A percentile compares a stretch with the other conserved stretches of the same genome.
phyloP scores from a whole-genome alignment of 73 alveolate species.

The Paramecium caudatum region DNA sequence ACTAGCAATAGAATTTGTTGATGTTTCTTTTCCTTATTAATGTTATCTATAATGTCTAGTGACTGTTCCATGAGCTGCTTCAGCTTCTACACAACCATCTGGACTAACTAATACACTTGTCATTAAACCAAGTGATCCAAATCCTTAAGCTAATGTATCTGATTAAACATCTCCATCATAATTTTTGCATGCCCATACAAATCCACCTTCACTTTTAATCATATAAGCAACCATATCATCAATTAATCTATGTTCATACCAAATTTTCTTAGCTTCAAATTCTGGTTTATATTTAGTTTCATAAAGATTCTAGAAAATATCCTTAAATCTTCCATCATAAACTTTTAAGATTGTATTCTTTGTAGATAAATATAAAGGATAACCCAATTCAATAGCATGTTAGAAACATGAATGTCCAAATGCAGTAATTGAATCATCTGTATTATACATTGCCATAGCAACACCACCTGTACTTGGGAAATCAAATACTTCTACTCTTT shows the following conservation, averaged over 20 bases:
- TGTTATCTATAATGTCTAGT: conserved; percentile 91
- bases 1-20: conserved; percentile 90
- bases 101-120: conserved; percentile 86
- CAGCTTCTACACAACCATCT: conserved; percentile 88
- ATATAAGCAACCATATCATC: conserved; percentile 94
- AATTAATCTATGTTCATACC: conserved; percentile 82
- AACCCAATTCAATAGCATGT: conserved; percentile 83
- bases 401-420: conserved; percentile 88
- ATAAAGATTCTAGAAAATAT: conserved; percentile 83
- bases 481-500: conserved; percentile 78
- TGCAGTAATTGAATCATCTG: conserved; percentile 85
- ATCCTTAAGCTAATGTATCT: conserved; percentile 92
- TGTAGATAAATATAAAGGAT: conserved; percentile 87
- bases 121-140: conserved; percentile 89
- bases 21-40: conserved; percentile 87
- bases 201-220: conserved; percentile 88
- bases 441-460: conserved; percentile 90
- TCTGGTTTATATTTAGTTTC: conserved; percentile 77
- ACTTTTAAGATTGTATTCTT: conserved; percentile 89
- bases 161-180: conserved; percentile 93
- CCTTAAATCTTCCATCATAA: conserved; percentile 90
- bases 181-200: conserved; percentile 94
- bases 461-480: conserved; percentile 84
- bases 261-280: conserved; percentile 81
- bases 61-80: conserved; percentile 96